A percentile compares a stretch with the other conserved stretches of the same genome.
phyloP scores from a whole-genome alignment of 495 filamentous ascomycete genomes.

The Lepraria neglecta region DNA sequence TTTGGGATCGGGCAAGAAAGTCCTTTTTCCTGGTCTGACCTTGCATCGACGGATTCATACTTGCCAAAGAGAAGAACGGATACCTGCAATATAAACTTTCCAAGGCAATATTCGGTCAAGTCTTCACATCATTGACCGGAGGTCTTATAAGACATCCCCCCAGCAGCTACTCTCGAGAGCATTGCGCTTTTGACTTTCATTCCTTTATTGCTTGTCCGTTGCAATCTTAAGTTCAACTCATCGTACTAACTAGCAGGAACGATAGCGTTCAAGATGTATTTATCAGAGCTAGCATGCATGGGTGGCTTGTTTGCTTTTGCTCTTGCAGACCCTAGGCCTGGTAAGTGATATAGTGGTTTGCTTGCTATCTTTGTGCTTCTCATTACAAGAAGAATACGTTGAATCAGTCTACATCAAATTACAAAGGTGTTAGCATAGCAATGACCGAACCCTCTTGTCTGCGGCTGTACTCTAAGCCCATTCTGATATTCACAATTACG shows the following conservation, averaged over 20 bases:
- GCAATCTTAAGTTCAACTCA: neutral
- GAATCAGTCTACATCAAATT: neutral
- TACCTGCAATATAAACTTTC: neutral
- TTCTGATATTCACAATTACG: too few relatives aligned
- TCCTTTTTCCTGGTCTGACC: neutral
- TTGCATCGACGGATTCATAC: neutral
- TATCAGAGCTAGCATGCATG: constrained; percentile 1
- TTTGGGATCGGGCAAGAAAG: neutral
- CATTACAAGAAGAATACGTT: neutral
- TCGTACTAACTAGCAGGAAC: neutral
- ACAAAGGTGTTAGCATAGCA: neutral
- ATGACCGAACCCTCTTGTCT: neutral
- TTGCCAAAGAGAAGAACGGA: neutral
- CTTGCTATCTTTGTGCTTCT: neutral
- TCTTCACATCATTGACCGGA: neutral
- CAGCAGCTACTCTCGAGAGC: neutral
- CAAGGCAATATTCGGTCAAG: neutral
- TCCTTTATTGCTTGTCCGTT: constrained; percentile 1
- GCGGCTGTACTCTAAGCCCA: too few relatives aligned
- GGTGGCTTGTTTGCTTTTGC: constrained; percentile 7
- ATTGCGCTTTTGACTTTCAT: neutral
- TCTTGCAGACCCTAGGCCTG: constrained; percentile 12
- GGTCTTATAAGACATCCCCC: constrained; percentile 2
- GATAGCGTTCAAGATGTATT: constrained; percentile 4
- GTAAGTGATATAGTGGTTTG: neutral